These are phyloP conservation scores for Cladosporium austrohemisphaericum DNA, from an alignment of 2,329 filamentous ascomycete genomes.

Conservation along the genomic window DNA sequence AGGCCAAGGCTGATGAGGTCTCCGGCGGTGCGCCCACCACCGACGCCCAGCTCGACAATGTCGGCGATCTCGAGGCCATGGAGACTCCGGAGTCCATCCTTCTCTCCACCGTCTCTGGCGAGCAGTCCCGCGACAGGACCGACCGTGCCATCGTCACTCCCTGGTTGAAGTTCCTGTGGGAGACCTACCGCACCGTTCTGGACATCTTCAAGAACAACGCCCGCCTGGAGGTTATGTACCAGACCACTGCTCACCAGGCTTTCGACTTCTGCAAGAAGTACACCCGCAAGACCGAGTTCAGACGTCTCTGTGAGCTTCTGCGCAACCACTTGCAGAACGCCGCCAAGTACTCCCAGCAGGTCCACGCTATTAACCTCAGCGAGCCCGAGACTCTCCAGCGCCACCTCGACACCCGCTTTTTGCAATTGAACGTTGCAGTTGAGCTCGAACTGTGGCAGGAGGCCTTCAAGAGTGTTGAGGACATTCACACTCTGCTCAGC, in stretches of 20 bases:
- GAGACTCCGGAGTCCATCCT: constrained; percentile 98
- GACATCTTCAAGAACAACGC: constrained; percentile 99
- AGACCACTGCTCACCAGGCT: constrained; percentile 94
- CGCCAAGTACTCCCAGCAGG: constrained; percentile 97
- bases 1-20: constrained; percentile 92
- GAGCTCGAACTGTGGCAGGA: constrained; percentile 99
- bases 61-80: constrained; percentile 93
- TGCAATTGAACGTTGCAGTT: constrained; percentile 96
- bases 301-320: constrained; percentile 93
- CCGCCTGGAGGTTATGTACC: constrained; percentile 93
- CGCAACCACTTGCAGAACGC: constrained; percentile 98
- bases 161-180: constrained; percentile 99
- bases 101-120: constrained; percentile 93
- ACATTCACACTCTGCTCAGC: constrained; percentile 95
- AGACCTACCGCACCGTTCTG: constrained; percentile 96
- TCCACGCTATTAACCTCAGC: constrained; percentile 98
- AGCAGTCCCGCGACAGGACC: constrained; percentile 94
- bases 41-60: constrained; percentile 64
- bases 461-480: constrained; percentile 97
- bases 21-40: constrained; percentile 80
- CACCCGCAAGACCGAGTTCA: constrained; percentile 97
- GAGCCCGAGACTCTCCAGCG: constrained; percentile 96
- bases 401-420: constrained; percentile 95
- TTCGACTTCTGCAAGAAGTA: constrained; percentile 99
- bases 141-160: constrained; percentile 97